Conservation (phyloP, 768 basidiomycete genomes). For the Tephrocybe sp. region DNA sequence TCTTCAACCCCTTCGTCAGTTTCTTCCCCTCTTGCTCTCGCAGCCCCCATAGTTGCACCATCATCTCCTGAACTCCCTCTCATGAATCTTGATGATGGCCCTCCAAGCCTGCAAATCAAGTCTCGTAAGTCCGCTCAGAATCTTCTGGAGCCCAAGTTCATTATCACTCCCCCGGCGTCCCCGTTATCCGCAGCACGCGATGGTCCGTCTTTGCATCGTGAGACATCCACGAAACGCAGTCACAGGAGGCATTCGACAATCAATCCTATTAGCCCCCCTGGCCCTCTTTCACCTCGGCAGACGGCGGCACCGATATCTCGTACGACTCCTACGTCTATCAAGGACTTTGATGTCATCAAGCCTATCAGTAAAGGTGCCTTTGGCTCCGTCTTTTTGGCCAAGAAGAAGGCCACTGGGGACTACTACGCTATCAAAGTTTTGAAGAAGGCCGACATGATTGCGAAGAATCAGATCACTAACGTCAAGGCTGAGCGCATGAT, state of each 20-base stretch:
- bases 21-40: conserved; percentile 82
- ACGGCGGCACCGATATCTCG: conserved; percentile 77
- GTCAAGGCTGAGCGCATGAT: conserved; percentile 99
- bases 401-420: conserved; percentile 97
- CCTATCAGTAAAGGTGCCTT: conserved; percentile 99
- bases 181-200: conserved; percentile 54
- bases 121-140: conserved; percentile 66
- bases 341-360: conserved; percentile 99
- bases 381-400: conserved; percentile 96
- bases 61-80: conserved; percentile 21
- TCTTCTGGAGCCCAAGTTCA: conserved; percentile 60
- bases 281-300: conserved; percentile 85
- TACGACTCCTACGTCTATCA: conserved; percentile 87
- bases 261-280: conserved; percentile 59
- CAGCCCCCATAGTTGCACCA: conserved; percentile 78
- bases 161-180: conserved; percentile 75
- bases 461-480: conserved; percentile 99
- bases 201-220: conserved; percentile 36
- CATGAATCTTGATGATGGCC: conserved; percentile 50
- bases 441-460: conserved; percentile 99
- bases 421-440: conserved; percentile 99
- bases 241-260: conserved; percentile 74
- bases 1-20: conserved; percentile 88
- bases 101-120: conserved; percentile 56
- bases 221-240: conserved; percentile 50